Evolutionary conservation across 2,329 filamentous ascomycete genomes (phyloP).

Genomic region (Scedosporium dehoogii): DNA sequence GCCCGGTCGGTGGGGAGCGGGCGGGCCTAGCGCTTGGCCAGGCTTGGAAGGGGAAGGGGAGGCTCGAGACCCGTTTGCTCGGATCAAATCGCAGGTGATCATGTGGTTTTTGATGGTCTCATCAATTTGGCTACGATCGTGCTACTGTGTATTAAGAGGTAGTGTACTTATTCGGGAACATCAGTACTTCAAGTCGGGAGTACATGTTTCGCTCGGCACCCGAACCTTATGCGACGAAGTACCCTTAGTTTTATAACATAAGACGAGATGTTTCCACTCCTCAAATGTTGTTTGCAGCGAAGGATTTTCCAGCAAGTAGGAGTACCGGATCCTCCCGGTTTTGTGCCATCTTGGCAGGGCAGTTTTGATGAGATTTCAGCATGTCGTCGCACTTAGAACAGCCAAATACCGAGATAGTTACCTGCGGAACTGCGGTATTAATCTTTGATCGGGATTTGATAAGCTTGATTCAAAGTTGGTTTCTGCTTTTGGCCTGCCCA

Average conservation of each 20-base stretch:
- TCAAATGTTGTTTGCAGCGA: not conserved
- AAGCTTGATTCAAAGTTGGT: not conserved
- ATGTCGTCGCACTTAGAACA: not conserved
- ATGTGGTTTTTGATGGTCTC: not conserved
- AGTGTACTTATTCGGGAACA: too few species aligned
- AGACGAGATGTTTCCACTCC: not conserved
- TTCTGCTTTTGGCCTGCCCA: not conserved
- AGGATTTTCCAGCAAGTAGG: not conserved
- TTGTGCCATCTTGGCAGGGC: not conserved
- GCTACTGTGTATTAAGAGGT: not conserved
- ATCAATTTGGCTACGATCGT: not conserved
- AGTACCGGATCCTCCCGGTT: not conserved
- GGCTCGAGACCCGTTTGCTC: not conserved
- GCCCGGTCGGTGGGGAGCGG: not conserved
- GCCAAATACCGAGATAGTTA: too few species aligned
- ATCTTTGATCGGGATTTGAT: not conserved
- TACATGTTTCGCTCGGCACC: not conserved
- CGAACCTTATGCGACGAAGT: not conserved
- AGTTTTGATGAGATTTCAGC: not conserved
- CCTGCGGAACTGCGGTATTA: not conserved
- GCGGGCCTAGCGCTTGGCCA: not conserved
- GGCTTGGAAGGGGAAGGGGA: not conserved
- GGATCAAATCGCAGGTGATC: not conserved
- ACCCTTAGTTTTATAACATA: not conserved
- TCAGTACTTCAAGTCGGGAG: not conserved